Evolutionary conservation across 2,329 filamentous ascomycete species (phyloP).

Genomic region (Metarhizium rileyi): DNA sequence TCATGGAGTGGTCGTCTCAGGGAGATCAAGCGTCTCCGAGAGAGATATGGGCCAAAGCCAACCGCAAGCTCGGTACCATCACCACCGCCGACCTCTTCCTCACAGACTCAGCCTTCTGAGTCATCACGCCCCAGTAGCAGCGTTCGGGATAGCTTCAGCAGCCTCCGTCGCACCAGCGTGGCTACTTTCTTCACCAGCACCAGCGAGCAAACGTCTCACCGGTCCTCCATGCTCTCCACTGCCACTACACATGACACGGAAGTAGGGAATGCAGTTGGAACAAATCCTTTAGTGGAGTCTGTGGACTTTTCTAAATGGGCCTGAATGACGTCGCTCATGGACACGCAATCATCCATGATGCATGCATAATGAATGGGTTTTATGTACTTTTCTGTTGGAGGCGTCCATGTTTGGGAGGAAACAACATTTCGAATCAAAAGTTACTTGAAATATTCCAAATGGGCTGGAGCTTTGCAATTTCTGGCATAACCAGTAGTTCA

Average conservation of each 20-base stretch:
- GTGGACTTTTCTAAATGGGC: conserved; percentile 32
- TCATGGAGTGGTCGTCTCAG: conserved; percentile 82
- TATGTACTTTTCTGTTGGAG: not conserved
- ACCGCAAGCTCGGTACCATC: conserved; percentile 14
- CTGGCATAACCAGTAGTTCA: conserved; percentile 1
- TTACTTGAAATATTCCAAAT: not conserved
- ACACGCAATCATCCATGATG: not conserved
- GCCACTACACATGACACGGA: conserved; percentile 47
- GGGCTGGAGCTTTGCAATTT: not conserved
- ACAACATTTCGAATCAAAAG: conserved; percentile 1
- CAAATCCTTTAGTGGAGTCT: conserved; percentile 25
- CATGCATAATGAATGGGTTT: not conserved
- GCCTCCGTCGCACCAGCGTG: conserved; percentile 52
- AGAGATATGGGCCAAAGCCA: conserved; percentile 46
- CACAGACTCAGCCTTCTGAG: conserved; percentile 9
- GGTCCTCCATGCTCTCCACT: conserved; percentile 47
- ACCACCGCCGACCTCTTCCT: conserved; percentile 19
- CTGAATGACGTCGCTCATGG: conserved; percentile 5
- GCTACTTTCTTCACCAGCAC: conserved; percentile 53
- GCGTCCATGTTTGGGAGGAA: conserved; percentile 2
- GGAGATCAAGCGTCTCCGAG: conserved; percentile 74
- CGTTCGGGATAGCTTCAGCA: conserved; percentile 52
- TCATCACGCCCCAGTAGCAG: conserved; percentile 12
- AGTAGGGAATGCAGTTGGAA: conserved; percentile 22
- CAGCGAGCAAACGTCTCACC: conserved; percentile 47